These are phyloP conservation scores for Lepiota venenata DNA, from an alignment of 768 basidiomycete genomes.

Conservation along the genomic window DNA sequence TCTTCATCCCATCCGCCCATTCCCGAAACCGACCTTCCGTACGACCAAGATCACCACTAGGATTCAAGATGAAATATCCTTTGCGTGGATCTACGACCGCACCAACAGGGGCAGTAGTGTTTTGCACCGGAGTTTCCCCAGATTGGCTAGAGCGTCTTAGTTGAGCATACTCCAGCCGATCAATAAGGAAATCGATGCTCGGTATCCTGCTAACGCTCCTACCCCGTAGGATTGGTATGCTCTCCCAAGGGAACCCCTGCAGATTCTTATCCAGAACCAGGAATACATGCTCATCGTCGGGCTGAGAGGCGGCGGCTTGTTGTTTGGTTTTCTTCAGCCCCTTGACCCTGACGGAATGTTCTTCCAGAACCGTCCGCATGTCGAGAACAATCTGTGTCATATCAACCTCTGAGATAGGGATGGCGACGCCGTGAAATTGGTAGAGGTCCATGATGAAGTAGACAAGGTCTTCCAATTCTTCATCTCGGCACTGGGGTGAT, in stretches of 20 bases:
- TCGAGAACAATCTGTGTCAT: slow-evolving; percentile 89
- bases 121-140: slow-evolving; percentile 9
- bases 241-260: slow-evolving; percentile 94
- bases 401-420: slow-evolving; percentile 90
- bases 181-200: slow-evolving; percentile 81
- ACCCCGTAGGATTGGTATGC: slow-evolving; percentile 80
- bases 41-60: slow-evolving; percentile 81
- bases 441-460: slow-evolving; percentile 94
- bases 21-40: slow-evolving; percentile 80
- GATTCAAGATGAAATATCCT: slow-evolving; percentile 86
- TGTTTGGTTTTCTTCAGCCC: slow-evolving; percentile 22
- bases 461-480: slow-evolving; percentile 92
- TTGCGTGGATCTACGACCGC: slow-evolving; percentile 61
- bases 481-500: slow-evolving; percentile 79
- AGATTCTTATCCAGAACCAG: slow-evolving; percentile 87
- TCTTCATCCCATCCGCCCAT: slow-evolving; percentile 75
- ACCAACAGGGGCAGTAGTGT: slow-evolving; percentile 31
- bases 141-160: slow-evolving; percentile 25
- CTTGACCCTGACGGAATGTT: slow-evolving; percentile 45
- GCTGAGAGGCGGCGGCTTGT: slow-evolving; percentile 14
- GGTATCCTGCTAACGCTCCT: slow-evolving; percentile 92
- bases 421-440: slow-evolving; percentile 86
- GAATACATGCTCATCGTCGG: slow-evolving; percentile 66
- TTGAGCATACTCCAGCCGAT: slow-evolving; percentile 66
- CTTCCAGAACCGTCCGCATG: slow-evolving; percentile 72